Evolutionary conservation across 1,284 basidiomycete genomes (phyloP).

Genomic region (Psilocybe mexicana): DNA sequence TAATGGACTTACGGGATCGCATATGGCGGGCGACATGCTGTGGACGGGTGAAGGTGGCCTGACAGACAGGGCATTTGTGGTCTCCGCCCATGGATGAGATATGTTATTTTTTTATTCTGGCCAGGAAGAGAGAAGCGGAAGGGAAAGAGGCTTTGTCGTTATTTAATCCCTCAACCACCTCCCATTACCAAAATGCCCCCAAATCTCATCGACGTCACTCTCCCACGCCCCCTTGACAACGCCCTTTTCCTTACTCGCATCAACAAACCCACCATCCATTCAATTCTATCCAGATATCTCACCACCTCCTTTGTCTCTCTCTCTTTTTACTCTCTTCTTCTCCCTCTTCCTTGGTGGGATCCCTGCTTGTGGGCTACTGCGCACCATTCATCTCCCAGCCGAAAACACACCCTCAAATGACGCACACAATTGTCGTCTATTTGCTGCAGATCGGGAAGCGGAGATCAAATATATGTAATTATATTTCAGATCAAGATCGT

Average conservation of each 20-base stretch:
- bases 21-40: slow-evolving; percentile 91
- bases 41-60: slow-evolving; percentile 85
- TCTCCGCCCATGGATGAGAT: slow-evolving; percentile 49
- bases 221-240: slow-evolving; percentile 31
- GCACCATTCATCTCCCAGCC: background rate
- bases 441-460: slow-evolving; percentile 11
- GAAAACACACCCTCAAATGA: slow-evolving; percentile 6
- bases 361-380: background rate
- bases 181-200: slow-evolving; percentile 9
- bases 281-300: background rate
- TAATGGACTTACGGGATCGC: slow-evolving; percentile 72
- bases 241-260: slow-evolving; percentile 6
- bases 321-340: background rate
- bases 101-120: background rate
- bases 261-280: background rate
- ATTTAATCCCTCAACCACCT: slow-evolving; percentile 23
- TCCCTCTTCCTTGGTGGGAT: background rate
- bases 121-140: slow-evolving; percentile 12
- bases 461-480: slow-evolving; percentile 12
- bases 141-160: slow-evolving; percentile 19
- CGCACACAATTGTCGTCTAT: slow-evolving; percentile 13
- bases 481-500: slow-evolving; percentile 18
- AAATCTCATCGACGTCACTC: slow-evolving; percentile 25
- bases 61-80: slow-evolving; percentile 80
- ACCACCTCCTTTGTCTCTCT: background rate